These are phyloP conservation scores for Endothia cerciana DNA, from an alignment of 2,329 filamentous ascomycete genomes.

Conservation along the genomic window DNA sequence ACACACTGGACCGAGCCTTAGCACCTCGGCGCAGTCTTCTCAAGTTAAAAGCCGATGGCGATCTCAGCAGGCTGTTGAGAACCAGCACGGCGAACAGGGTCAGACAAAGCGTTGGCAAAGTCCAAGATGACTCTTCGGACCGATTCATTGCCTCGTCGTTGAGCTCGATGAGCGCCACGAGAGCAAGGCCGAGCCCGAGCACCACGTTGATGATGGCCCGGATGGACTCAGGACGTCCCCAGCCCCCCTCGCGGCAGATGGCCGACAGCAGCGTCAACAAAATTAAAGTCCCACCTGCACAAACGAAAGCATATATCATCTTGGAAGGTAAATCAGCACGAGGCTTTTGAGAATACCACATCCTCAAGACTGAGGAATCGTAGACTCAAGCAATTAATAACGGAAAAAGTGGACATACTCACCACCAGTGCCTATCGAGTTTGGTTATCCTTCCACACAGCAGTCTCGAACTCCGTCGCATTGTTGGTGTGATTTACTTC, in stretches of 20 bases:
- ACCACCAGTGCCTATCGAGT: slow-evolving; percentile 28
- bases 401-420: slow-evolving; percentile 8
- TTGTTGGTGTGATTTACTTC: slow-evolving; percentile 14
- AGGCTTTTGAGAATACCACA: background rate
- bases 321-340: slow-evolving; percentile 6
- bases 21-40: background rate
- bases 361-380: too few species aligned
- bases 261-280: slow-evolving; percentile 34
- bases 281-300: slow-evolving; percentile 33
- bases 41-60: slow-evolving; percentile 30
- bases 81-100: slow-evolving; percentile 34
- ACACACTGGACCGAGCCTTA: too few species aligned
- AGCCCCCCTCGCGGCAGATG: slow-evolving; percentile 27
- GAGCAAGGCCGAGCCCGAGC: slow-evolving; percentile 32
- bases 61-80: slow-evolving; percentile 32
- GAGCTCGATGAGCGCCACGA: slow-evolving; percentile 31
- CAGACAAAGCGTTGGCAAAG: slow-evolving; percentile 35
- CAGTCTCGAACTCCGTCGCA: slow-evolving; percentile 18
- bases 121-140: slow-evolving; percentile 32
- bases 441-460: slow-evolving; percentile 19
- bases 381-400: background rate
- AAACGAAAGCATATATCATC: slow-evolving; percentile 32
- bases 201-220: slow-evolving; percentile 32
- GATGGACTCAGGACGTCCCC: slow-evolving; percentile 29
- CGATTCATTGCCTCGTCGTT: slow-evolving; percentile 13